Evolutionary conservation across 2,329 filamentous ascomycete genomes (phyloP).

Genomic region (Curvularia verruculosa): DNA sequence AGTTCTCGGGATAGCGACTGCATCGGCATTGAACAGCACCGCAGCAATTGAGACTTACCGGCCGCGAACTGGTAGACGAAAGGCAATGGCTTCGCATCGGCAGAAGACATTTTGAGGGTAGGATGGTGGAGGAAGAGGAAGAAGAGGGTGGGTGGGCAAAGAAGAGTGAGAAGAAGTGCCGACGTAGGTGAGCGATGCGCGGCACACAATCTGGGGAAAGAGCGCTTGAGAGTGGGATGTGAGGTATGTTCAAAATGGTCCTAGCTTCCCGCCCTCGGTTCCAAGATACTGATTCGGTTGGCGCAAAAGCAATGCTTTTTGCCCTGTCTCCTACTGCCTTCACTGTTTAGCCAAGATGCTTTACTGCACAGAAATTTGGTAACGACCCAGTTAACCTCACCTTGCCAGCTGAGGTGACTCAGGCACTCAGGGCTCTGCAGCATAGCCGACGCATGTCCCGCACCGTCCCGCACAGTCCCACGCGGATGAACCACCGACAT

Average conservation of each 20-base stretch:
- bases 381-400: slow-evolving; percentile 10
- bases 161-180: slow-evolving; percentile 21
- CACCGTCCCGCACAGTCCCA: neutral
- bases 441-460: slow-evolving; percentile 9
- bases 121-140: slow-evolving; percentile 15
- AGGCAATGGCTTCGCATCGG: slow-evolving; percentile 74
- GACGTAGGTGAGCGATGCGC: slow-evolving; percentile 20
- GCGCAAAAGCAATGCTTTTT: slow-evolving; percentile 18
- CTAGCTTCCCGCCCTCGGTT: slow-evolving; percentile 28
- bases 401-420: slow-evolving; percentile 6
- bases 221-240: slow-evolving; percentile 35
- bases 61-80: slow-evolving; percentile 96
- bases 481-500: slow-evolving; percentile 4
- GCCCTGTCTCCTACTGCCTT: slow-evolving; percentile 6
- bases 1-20: slow-evolving; percentile 14
- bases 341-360: neutral
- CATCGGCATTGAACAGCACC: slow-evolving; percentile 32
- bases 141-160: slow-evolving; percentile 15
- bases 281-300: slow-evolving; percentile 19
- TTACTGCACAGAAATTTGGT: neutral
- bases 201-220: slow-evolving; percentile 40
- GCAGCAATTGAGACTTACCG: slow-evolving; percentile 61
- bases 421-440: neutral
- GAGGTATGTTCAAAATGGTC: slow-evolving; percentile 17
- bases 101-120: slow-evolving; percentile 51